Evolutionary conservation across 352 stramenopile species (phyloP), one percentile per base, ranked within the genome.

Genomic region (Hyaloperonospora brassicae): DNA sequence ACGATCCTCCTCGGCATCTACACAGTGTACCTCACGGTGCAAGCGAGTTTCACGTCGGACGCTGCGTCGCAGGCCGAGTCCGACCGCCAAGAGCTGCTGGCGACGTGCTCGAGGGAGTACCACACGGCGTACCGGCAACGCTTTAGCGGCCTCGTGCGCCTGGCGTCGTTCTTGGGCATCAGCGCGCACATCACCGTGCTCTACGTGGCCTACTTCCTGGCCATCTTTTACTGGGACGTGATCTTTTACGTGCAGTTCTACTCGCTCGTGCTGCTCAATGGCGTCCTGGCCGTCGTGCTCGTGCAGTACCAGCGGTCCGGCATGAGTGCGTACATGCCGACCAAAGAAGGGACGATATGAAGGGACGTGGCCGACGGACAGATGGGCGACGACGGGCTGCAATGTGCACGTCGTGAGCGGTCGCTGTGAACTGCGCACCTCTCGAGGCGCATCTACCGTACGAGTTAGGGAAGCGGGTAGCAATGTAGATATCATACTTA

Each of bases 161-260:
- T 89, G 22, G 81, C 81, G 41, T 92, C 81, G 35, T 89, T 88
- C 60, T 74, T 92, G 64, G 81, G 81, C 49, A 89, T 92, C 62
- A 87, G 76, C 54, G 75, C 81, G 12, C 81, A 92, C 54, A 68
- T 92, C 36, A 71, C 73, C 7, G 79, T 70, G 4, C 55, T 92
- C 10, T 92, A 92, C 54, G 49, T 89, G 17, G 66, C 76, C 5
- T 91, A 89, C 47, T 77, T 80, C 11, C 50, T 68, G 14, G 78
- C 81, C 22, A 84, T 87, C 40, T 87, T 76, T 61, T 62, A 84
- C 61, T 91, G 78, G 76, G 77, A 89, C 38, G 69, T 61, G 46
- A 70, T 91, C 31, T 86, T 68, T 50, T 89, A 86, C 64, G 71
- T 89, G 61, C 78, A 89, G 57, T 65, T 89, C 39, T 91, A 89